These are phyloP conservation scores for Ziziphus jujuba DNA, from an alignment of 306 rosid species.

Conservation along the genomic window DNA sequence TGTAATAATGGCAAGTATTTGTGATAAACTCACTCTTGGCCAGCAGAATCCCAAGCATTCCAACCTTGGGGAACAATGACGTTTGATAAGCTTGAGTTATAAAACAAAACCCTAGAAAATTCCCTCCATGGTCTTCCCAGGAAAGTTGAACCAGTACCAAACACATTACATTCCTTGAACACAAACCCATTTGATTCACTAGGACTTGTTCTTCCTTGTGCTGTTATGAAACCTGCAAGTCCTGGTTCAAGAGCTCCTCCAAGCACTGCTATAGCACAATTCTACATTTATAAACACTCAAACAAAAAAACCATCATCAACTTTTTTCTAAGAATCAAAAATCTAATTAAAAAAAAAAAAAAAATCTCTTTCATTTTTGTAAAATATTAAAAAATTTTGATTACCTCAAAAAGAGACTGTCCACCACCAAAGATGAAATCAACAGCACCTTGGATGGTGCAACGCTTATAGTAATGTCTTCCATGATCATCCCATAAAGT, in stretches of 20 bases:
- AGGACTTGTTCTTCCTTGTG: slow-evolving; percentile 61
- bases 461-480: slow-evolving; percentile 59
- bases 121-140: slow-evolving; percentile 87
- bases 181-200: slow-evolving; percentile 63
- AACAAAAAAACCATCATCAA: not conserved
- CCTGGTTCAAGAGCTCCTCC: slow-evolving; percentile 42
- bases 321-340: no score
- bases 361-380: not conserved
- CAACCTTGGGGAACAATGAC: slow-evolving; percentile 60
- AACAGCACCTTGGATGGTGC: slow-evolving; percentile 76
- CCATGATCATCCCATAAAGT: slow-evolving; percentile 82
- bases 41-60: slow-evolving; percentile 42
- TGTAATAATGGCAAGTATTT: not conserved
- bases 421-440: slow-evolving; percentile 83
- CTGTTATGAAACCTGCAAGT: slow-evolving; percentile 52
- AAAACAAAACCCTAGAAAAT: slow-evolving; percentile 68
- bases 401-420: slow-evolving; percentile 74
- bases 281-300: slow-evolving; percentile 24
- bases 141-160: slow-evolving; percentile 57
- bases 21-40: slow-evolving; percentile 40
- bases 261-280: slow-evolving; percentile 49
- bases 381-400: no score
- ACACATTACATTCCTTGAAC: slow-evolving; percentile 50
- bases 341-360: not conserved
- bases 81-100: slow-evolving; percentile 41